Evolutionary conservation across 371 early-diverging fungal species (phyloP).

Genomic region (Mortierella sp.): DNA sequence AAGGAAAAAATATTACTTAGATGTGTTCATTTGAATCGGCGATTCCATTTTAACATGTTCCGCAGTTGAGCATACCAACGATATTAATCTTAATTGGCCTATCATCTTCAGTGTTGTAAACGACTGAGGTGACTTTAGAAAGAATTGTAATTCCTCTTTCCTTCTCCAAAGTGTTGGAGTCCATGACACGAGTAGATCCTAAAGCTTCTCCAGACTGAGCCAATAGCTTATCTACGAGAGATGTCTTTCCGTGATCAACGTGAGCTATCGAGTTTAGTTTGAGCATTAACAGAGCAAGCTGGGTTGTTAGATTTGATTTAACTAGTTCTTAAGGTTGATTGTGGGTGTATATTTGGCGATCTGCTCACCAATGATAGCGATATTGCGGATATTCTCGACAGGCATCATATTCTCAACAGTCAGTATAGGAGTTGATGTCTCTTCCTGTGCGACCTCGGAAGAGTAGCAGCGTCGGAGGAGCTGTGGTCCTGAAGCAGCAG

Average conservation of each 20-base stretch:
- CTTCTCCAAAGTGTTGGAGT: conserved; percentile 83
- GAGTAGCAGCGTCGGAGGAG: conserved; percentile 37
- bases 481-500: conserved; percentile 19
- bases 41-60: neutral
- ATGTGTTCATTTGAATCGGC: neutral
- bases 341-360: neutral
- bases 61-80: conserved; percentile 57
- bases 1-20: too few relatives aligned
- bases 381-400: conserved; percentile 54
- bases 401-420: conserved; percentile 57
- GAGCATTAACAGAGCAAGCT: too few relatives aligned
- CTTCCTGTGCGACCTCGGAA: conserved; percentile 28
- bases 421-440: conserved; percentile 18
- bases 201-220: conserved; percentile 68
- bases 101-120: conserved; percentile 63
- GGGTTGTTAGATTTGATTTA: neutral
- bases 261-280: conserved; percentile 72
- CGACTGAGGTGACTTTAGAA: conserved; percentile 79
- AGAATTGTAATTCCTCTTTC: conserved; percentile 91
- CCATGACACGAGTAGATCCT: conserved; percentile 77
- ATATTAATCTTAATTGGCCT: conserved; percentile 77
- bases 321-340: neutral
- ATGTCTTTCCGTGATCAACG: conserved; percentile 99
- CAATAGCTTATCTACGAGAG: conserved; percentile 97
- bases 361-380: conserved; percentile 53